Conservation (phyloP, 331 rosid genomes). For the Malus hybrid region DNA sequence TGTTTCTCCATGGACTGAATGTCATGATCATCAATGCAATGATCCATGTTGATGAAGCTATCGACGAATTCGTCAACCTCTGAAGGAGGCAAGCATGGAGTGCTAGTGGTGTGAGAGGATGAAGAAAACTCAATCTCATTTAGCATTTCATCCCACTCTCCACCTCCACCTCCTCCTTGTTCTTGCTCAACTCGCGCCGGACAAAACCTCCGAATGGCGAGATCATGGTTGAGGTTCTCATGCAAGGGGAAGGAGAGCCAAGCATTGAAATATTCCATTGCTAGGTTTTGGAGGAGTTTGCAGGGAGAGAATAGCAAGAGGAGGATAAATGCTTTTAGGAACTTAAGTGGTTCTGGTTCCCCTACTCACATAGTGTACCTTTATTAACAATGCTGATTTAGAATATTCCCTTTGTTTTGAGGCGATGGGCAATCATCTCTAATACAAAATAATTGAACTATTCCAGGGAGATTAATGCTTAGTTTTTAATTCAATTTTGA, state of each 20-base stretch:
- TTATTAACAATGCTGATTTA: conserved; percentile 12
- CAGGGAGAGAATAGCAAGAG: conserved; percentile 4
- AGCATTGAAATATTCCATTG: conserved; percentile 40
- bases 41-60: conserved; percentile 76
- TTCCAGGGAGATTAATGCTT: background rate
- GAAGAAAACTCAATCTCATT: conserved; percentile 30
- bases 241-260: conserved; percentile 35
- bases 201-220: conserved; percentile 61
- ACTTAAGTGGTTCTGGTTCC: background rate
- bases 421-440: background rate
- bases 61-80: conserved; percentile 67
- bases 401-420: conserved; percentile 14
- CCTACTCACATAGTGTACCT: conserved; percentile 5
- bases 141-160: conserved; percentile 27
- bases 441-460: background rate
- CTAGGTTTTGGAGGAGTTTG: conserved; percentile 2
- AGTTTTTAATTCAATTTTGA: background rate
- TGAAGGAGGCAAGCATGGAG: conserved; percentile 46
- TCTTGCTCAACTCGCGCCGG: conserved; percentile 68
- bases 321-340: background rate
- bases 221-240: conserved; percentile 39
- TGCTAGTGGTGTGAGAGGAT: conserved; percentile 18
- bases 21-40: conserved; percentile 14
- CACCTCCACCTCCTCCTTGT: conserved; percentile 20
- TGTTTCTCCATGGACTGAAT: conserved; percentile 26